phyloP scores from a whole-genome alignment of 2,329 filamentous ascomycete genomes.

The Byssoonygena ceratinophila region DNA sequence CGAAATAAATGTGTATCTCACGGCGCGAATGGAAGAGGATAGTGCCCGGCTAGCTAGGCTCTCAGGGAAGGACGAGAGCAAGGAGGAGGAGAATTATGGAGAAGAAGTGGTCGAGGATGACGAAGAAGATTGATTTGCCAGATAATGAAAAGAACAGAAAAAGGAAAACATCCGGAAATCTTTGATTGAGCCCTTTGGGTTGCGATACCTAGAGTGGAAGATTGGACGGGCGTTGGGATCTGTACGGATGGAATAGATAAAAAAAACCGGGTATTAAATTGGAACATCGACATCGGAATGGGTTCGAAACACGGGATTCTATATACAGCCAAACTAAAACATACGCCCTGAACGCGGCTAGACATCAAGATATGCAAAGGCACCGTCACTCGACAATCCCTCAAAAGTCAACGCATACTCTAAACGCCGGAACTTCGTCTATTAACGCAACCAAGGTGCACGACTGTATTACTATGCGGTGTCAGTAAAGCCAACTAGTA shows the following conservation, averaged over 20 bases:
- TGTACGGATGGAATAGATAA: not conserved
- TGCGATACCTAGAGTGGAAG: not conserved
- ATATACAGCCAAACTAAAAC: conserved; percentile 11
- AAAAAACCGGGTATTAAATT: conserved; percentile 28
- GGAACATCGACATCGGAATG: conserved; percentile 16
- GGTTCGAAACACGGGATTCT: not conserved
- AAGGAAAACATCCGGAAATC: not conserved
- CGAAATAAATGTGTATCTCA: conserved; percentile 50
- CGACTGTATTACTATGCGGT: conserved; percentile 44
- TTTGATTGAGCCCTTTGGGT: not conserved
- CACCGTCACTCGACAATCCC: conserved; percentile 13
- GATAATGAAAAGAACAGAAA: too few relatives aligned
- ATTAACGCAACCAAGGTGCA: conserved; percentile 69
- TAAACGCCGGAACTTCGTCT: conserved; percentile 26
- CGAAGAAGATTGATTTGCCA: conserved; percentile 18
- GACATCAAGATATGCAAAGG: not conserved
- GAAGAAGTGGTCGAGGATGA: conserved; percentile 65
- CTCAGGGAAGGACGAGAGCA: conserved; percentile 22
- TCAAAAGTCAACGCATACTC: conserved; percentile 10
- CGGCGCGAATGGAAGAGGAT: conserved; percentile 52
- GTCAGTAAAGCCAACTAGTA: not conserved
- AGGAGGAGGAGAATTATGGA: conserved; percentile 58
- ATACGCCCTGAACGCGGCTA: not conserved
- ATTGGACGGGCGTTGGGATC: not conserved
- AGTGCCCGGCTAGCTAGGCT: conserved; percentile 33